Evolutionary conservation across 371 early-diverging fungal genomes (phyloP).

Genomic region (Coemansia sp.): DNA sequence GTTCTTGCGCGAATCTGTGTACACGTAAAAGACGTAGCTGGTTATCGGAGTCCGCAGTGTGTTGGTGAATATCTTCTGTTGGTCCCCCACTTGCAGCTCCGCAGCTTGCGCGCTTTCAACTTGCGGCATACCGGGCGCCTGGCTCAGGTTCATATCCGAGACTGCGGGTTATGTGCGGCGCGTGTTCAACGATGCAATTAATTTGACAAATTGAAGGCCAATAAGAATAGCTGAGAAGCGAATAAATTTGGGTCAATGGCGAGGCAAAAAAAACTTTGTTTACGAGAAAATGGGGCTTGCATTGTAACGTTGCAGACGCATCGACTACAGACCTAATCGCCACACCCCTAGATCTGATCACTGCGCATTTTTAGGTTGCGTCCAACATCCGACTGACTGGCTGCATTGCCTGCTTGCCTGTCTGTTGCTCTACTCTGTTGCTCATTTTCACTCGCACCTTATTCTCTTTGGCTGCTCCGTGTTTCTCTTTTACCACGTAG

Average conservation of each 20-base stretch:
- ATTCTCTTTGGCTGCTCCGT: not conserved
- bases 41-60: not conserved
- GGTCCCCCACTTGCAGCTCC: not conserved
- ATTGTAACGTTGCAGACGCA: too few relatives aligned
- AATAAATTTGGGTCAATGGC: too few relatives aligned
- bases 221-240: too few relatives aligned
- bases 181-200: not conserved
- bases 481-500: not conserved
- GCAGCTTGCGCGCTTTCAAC: not conserved
- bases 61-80: not conserved
- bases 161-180: not conserved
- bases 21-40: conserved; percentile 9
- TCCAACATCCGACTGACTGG: not conserved
- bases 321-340: too few relatives aligned
- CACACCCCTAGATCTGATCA: not conserved
- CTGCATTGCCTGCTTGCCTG: not conserved
- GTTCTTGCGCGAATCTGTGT: conserved; percentile 1
- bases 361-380: not conserved
- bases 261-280: not conserved
- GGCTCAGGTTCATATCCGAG: not conserved
- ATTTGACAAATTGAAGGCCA: too few relatives aligned
- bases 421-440: not conserved
- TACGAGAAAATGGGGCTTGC: not conserved
- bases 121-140: not conserved
- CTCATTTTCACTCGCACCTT: not conserved